phyloP scores from a whole-genome alignment of 176 grass and related monocot species.

The Musa acuminata region DNA sequence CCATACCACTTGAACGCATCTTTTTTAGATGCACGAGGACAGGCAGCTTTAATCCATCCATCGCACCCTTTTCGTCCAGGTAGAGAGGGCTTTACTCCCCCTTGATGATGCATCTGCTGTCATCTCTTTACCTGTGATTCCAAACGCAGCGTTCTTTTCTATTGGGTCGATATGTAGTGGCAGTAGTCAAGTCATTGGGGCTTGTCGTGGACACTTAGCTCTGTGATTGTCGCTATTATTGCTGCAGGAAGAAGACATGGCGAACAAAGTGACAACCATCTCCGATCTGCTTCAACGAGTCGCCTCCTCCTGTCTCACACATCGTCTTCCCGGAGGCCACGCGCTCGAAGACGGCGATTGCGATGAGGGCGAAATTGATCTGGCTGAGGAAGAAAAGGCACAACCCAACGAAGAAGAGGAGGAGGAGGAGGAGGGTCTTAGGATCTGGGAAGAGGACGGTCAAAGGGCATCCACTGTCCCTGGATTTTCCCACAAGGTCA shows the following conservation, averaged over 20 bases:
- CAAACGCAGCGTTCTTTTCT: background rate
- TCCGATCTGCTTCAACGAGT: conserved; percentile 90
- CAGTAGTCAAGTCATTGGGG: background rate
- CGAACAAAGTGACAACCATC: conserved; percentile 47
- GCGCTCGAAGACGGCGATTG: conserved; percentile 26
- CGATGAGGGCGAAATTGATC: conserved; percentile 29
- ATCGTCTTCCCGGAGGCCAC: conserved; percentile 50
- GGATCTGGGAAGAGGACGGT: conserved; percentile 67
- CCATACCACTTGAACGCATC: background rate
- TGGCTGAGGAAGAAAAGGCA: conserved; percentile 17
- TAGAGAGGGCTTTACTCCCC: background rate
- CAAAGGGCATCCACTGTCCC: conserved; percentile 5
- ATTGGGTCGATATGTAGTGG: background rate
- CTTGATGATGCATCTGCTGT: background rate
- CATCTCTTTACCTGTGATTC: background rate
- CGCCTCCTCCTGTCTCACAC: conserved; percentile 77
- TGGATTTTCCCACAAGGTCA: conserved; percentile 16
- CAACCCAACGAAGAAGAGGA: conserved; percentile 5
- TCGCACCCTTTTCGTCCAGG: background rate
- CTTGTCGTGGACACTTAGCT: background rate
- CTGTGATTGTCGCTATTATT: background rate
- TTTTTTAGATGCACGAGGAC: background rate
- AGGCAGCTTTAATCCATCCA: background rate
- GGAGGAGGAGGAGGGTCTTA: conserved; percentile 45
- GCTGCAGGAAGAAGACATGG: conserved; percentile 21